phyloP scores from a whole-genome alignment of 352 stramenopile species.

The Phytophthora aleatoria region DNA sequence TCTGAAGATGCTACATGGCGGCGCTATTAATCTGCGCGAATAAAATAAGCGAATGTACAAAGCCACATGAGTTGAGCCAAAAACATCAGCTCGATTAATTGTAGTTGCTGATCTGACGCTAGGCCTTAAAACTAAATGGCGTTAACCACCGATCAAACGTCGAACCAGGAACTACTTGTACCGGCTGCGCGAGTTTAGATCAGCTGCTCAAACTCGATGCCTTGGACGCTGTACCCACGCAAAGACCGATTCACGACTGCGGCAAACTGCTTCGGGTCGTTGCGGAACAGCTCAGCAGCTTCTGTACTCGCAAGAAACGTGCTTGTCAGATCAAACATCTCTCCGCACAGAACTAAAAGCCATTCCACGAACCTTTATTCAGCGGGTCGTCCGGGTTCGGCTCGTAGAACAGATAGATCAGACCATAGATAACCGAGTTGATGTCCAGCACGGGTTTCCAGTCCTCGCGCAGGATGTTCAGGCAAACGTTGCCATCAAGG shows the following conservation, averaged over 20 bases:
- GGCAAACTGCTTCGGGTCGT: slow-evolving; percentile 93
- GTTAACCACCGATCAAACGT: slow-evolving; percentile 14
- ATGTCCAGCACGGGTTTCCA: slow-evolving; percentile 99
- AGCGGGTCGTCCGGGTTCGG: slow-evolving; percentile 99
- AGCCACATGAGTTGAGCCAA: slow-evolving; percentile 11
- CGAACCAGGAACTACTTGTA: slow-evolving; percentile 14
- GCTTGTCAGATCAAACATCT: slow-evolving; percentile 3
- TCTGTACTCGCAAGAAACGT: slow-evolving; percentile 57
- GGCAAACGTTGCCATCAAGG: slow-evolving; percentile 97
- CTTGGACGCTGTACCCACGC: slow-evolving; percentile 79
- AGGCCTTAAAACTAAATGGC: slow-evolving; percentile 12
- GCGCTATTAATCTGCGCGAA: not conserved
- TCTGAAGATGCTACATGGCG: slow-evolving; percentile 1
- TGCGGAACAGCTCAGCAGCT: slow-evolving; percentile 96
- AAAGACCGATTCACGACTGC: slow-evolving; percentile 88
- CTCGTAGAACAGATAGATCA: slow-evolving; percentile 99
- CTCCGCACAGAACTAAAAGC: not conserved
- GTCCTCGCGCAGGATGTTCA: slow-evolving; percentile 98
- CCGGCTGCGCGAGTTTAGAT: slow-evolving; percentile 47
- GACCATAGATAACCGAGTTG: slow-evolving; percentile 99
- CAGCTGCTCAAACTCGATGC: slow-evolving; percentile 84
- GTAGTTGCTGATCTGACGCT: slow-evolving; percentile 24
- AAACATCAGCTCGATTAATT: slow-evolving; percentile 21
- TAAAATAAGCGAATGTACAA: slow-evolving; percentile 27
- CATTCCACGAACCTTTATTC: slow-evolving; percentile 81